These are phyloP conservation scores for Phytophthora megakarya DNA, from an alignment of 352 stramenopile species.

Conservation along the genomic window DNA sequence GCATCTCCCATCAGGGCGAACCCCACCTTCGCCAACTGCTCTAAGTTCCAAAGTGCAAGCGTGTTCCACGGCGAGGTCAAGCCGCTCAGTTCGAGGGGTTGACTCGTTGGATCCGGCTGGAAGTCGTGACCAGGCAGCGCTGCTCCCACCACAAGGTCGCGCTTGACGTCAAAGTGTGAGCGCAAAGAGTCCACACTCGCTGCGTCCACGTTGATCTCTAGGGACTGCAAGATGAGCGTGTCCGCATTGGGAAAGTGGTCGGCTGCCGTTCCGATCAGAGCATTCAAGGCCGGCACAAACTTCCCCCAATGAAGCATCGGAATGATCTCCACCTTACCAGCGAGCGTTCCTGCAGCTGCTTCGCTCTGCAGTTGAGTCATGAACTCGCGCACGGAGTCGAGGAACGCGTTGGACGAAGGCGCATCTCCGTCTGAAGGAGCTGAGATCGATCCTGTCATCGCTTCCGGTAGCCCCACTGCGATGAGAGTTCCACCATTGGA, in stretches of 20 bases:
- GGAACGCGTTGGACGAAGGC: conserved; percentile 35
- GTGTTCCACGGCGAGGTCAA: conserved; percentile 96
- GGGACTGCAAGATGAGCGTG: conserved; percentile 89
- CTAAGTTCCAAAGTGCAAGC: conserved; percentile 93
- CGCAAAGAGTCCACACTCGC: conserved; percentile 62
- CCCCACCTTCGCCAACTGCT: conserved; percentile 88
- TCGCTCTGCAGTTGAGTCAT: conserved; percentile 41
- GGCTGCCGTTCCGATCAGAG: conserved; percentile 79
- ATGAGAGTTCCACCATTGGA: conserved; percentile 55
- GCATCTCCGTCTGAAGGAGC: conserved; percentile 5
- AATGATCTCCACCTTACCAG: conserved; percentile 69
- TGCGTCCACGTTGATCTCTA: conserved; percentile 84
- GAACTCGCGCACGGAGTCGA: conserved; percentile 47
- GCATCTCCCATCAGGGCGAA: conserved; percentile 92
- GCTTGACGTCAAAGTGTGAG: conserved; percentile 65
- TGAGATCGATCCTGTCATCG: conserved; percentile 15
- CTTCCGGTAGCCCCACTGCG: conserved; percentile 47
- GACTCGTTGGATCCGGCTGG: conserved; percentile 16
- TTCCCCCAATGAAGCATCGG: conserved; percentile 93
- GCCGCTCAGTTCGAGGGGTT: conserved; percentile 77
- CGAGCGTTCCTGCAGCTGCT: conserved; percentile 14
- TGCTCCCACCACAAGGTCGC: conserved; percentile 91
- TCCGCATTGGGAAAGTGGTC: conserved; percentile 53
- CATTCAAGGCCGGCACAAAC: conserved; percentile 96
- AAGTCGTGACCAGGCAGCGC: conserved; percentile 85